A percentile compares a stretch with the other conserved stretches of the same genome.
These are phyloP conservation scores for Arabidopsis lyrata DNA, from an alignment of 441 rosid genomes.

Conservation along the genomic window DNA sequence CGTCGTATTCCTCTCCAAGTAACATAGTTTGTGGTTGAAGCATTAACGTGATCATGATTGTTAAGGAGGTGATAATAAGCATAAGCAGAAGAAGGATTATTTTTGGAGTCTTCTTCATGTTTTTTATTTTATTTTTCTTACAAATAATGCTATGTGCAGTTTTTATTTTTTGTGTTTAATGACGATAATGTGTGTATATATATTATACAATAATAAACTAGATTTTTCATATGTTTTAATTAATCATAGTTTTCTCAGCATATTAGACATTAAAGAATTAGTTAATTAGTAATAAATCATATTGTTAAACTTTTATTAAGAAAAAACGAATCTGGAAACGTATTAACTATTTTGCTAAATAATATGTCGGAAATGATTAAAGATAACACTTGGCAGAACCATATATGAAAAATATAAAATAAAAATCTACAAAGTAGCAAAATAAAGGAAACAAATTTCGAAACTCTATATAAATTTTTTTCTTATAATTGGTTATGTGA, in stretches of 20 bases:
- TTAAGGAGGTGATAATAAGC: slow-evolving; percentile 39
- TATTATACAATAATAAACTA: background rate
- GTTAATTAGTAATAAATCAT: background rate
- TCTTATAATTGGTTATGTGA: background rate
- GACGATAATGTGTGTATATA: background rate
- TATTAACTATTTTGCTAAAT: background rate
- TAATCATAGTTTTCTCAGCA: too few relatives aligned
- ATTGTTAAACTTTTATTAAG: background rate
- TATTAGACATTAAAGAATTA: too few relatives aligned
- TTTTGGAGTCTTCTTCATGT: slow-evolving; percentile 49
- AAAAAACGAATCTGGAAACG: background rate
- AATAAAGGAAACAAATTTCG: slow-evolving; percentile 2
- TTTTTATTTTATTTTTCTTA: background rate
- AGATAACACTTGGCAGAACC: background rate
- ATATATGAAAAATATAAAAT: slow-evolving; percentile 1
- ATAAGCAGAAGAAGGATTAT: slow-evolving; percentile 38
- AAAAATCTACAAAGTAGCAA: background rate
- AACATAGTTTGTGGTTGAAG: slow-evolving; percentile 47
- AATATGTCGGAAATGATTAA: background rate
- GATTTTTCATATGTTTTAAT: background rate
- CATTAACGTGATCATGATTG: slow-evolving; percentile 48
- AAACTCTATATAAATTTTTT: background rate
- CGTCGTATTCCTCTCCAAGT: slow-evolving; percentile 56
- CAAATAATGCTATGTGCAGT: background rate
- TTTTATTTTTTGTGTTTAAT: background rate